Evolutionary conservation across 2,329 filamentous ascomycete genomes (phyloP), one percentile per base, ranked within the genome.

Genomic region (Hymenoscyphus infarciens): DNA sequence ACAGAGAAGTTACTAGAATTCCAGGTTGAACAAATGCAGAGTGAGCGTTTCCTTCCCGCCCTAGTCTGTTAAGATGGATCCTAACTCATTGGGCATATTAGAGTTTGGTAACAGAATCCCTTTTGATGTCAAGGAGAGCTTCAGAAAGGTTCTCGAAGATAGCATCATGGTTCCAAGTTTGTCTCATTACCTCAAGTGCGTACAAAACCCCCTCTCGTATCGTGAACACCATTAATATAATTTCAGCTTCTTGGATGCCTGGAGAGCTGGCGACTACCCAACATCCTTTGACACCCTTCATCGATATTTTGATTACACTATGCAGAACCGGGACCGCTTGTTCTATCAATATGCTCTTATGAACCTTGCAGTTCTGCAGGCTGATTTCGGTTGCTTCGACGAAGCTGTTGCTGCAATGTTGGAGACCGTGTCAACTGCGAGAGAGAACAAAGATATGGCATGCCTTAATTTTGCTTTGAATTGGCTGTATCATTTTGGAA

Each of bases 271-370:
- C 4, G 92, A 98, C 75, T 96, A 94, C 71, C 87, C 90, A 13
- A 91, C 90, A 0, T 90, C 95, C 0, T 95, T 97, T 73, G 94
- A 99, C 71, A 88, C 88, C 68, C 81, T 99, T 22, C 93, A 98
- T 75, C 88, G 92, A 59, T 99, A 97, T 75, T 99, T 97, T 71
- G 95, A 99, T 75, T 97, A 97, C 75, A 95, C 93, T 1, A 92
- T 96, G 86, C 90, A 95, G 71, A 90, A 87, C 68, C 81, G 87
- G 64, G 90, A 96, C 70, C 87, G 90, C 27, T 84, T 90, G 5
- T 93, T 93, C 70, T 98, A 99, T 72, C 95, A 98, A 73, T 97
- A 97, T 73, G 95, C 95, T 0, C 79, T 98, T 15, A 87, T 99
- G 73, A 97, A 97, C 72, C 83, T 97, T 63, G 94, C 93, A 3